Base-by-base conservation (phyloP, 495 filamentous ascomycete genomes). In the Hypoxylon fuscum region DNA sequence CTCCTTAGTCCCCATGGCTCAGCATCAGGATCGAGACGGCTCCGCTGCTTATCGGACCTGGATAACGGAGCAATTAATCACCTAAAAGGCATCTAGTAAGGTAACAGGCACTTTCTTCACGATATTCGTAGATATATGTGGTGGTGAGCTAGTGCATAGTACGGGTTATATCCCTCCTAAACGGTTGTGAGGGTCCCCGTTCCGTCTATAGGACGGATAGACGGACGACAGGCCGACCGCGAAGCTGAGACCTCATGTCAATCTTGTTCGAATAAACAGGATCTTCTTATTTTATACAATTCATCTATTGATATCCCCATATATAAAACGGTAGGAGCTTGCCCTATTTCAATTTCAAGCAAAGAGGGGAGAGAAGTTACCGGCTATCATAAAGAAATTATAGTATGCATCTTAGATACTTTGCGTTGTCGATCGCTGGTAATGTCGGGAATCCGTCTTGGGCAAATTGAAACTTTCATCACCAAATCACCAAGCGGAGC, bases 71-170 rank as follows among this genome's bases (percentile, higher is more conserved):
- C 43, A 31, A 47, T 61, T 45, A 38, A 32, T 47, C 21, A 31
- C 50, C 41, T 8, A 27, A 27, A 27, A 27, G 8, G 25, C 25
- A 27, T 8, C 4, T 27, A 27, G 25, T n/a, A n/a, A n/a, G n/a
- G n/a, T n/a, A n/a, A n/a, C n/a, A 40, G 37, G 15, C 15, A 15
- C 37, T 15, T 14, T 40, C 37, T 40, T 40, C 37, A 15, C 37
- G 37, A 4, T 43, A 23, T 47, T 61, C 47, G 18, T 38, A 14
- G 31, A 41, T 38, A 44, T 55, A 65, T 55, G 55, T 65, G 62
- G 62, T 37, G 50, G 45, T 14, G 22, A 46, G 15, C 21, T 21
- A 20, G 45, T 21, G 27, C 60, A 55, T 29, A 55, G 50, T 55
- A 50, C 15, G 55, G 45, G 59, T 55, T 53, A 29, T 31, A 43